A percentile compares a stretch with the other conserved stretches of the same genome.
Conservation (phyloP, 2,329 filamentous ascomycete genomes). For the Ophiostoma pallidulum region DNA sequence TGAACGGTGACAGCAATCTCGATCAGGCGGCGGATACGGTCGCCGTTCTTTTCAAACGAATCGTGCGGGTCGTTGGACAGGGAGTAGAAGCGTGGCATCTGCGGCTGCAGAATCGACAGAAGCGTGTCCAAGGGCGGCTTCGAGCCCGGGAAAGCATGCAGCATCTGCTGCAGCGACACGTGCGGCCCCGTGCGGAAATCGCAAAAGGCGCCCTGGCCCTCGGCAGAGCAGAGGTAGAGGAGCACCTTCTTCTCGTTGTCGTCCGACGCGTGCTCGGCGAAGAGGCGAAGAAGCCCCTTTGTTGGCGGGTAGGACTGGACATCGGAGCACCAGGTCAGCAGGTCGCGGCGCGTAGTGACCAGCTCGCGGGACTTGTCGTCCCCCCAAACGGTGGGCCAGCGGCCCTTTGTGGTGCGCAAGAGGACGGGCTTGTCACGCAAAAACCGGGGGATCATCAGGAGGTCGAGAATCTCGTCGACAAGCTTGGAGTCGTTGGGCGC, state of each 20-base stretch:
- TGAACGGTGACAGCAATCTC: conserved; percentile 97
- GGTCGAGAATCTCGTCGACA: conserved; percentile 77
- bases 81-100: conserved; percentile 98
- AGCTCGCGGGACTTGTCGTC: conserved; percentile 77
- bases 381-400: conserved; percentile 98
- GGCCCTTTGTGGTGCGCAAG: conserved; percentile 67
- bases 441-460: conserved; percentile 70
- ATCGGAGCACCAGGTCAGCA: conserved; percentile 94
- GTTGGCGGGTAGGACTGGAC: conserved; percentile 87
- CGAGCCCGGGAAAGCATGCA: conserved; percentile 84
- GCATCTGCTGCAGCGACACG: conserved; percentile 73
- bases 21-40: conserved; percentile 67
- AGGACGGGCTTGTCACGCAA: conserved; percentile 76
- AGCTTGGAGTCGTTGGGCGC: conserved; percentile 70
- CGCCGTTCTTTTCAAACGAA: conserved; percentile 48
- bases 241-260: conserved; percentile 83
- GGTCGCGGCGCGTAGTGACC: conserved; percentile 79
- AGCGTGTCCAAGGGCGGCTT: conserved; percentile 79
- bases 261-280: conserved; percentile 76
- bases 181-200: conserved; percentile 86
- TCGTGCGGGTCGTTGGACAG: conserved; percentile 92
- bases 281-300: conserved; percentile 72
- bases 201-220: conserved; percentile 89
- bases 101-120: conserved; percentile 67
- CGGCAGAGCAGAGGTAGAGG: conserved; percentile 72